phyloP scores from a whole-genome alignment of 257 asterid species.

The Knoxia roxburghii region DNA sequence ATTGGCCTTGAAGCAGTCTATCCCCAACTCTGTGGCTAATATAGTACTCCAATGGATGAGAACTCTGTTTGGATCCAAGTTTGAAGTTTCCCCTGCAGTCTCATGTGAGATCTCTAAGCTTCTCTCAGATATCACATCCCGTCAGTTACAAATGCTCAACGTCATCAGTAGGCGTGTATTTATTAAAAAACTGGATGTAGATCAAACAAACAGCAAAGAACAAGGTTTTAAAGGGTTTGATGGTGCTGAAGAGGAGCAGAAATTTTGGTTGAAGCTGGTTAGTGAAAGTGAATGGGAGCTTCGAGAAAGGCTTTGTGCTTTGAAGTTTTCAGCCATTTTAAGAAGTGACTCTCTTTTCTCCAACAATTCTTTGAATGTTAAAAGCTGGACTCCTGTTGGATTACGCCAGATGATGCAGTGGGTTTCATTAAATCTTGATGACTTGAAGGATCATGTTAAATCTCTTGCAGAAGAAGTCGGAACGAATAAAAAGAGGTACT shows the following conservation, averaged over 20 bases:
- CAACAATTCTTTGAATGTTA: constrained; percentile 19
- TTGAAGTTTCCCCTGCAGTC: constrained; percentile 27
- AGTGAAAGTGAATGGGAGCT: constrained; percentile 64
- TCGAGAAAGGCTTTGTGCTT: constrained; percentile 59
- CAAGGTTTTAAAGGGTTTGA: constrained; percentile 29
- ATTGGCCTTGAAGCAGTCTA: constrained; percentile 57
- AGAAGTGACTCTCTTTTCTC: constrained; percentile 26
- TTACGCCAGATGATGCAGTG: constrained; percentile 72
- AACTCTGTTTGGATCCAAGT: constrained; percentile 38
- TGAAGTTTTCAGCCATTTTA: constrained; percentile 39
- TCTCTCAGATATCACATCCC: constrained; percentile 52
- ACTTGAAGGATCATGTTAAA: constrained; percentile 41
- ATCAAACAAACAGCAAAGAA: constrained; percentile 17
- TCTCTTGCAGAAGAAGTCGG: constrained; percentile 45
- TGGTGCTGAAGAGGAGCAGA: constrained; percentile 27
- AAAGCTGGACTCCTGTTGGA: constrained; percentile 52
- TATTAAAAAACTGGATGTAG: constrained; percentile 35
- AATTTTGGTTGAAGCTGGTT: constrained; percentile 56
- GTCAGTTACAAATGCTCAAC: constrained; percentile 70
- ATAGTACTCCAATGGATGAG: constrained; percentile 60
- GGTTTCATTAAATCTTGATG: constrained; percentile 38
- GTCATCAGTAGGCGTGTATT: constrained; percentile 56
- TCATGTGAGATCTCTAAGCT: constrained; percentile 31
- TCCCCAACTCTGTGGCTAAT: constrained; percentile 43
- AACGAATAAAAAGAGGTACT: constrained; percentile 56